A percentile compares a stretch with the other conserved stretches of the same genome.
phyloP scores from a whole-genome alignment of 2,329 filamentous ascomycete species.

The Penicillium sp. region DNA sequence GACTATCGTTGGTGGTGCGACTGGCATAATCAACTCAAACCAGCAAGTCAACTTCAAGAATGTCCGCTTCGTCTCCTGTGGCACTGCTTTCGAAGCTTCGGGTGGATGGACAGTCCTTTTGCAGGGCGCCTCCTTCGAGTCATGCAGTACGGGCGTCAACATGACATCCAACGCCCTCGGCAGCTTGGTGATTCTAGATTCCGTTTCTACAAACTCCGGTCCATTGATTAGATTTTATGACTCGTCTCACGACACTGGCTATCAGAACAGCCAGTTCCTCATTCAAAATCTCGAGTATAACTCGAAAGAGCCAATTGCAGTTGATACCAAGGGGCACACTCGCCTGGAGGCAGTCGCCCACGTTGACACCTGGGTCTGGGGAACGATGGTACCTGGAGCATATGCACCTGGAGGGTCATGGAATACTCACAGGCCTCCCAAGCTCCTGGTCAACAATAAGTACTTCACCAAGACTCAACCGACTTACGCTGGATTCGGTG shows the following conservation, averaged over 20 bases:
- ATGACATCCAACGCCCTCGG: conserved; percentile 30
- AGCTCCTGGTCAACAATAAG: conserved; percentile 36
- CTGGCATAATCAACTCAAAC: conserved; percentile 33
- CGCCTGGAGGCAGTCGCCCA: conserved; percentile 17
- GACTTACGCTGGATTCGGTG: conserved; percentile 48
- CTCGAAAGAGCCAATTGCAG: conserved; percentile 28
- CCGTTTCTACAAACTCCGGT: conserved; percentile 25
- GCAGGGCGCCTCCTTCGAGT: conserved; percentile 30
- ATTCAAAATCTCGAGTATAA: conserved; percentile 30
- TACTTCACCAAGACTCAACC: conserved; percentile 47
- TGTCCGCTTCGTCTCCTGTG: conserved; percentile 62
- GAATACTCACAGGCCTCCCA: conserved; percentile 32
- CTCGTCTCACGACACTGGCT: conserved; percentile 31
- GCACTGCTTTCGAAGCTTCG: conserved; percentile 48
- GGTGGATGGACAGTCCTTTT: conserved; percentile 33
- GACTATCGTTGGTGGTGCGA: conserved; percentile 29
- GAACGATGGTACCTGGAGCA: conserved; percentile 31
- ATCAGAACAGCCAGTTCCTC: conserved; percentile 31
- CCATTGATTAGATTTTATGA: conserved; percentile 28
- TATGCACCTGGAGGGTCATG: conserved; percentile 35
- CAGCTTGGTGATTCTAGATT: conserved; percentile 33
- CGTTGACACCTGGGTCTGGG: conserved; percentile 37
- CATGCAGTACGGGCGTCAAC: conserved; percentile 30
- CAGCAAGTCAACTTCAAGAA: conserved; percentile 47
- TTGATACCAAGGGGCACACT: conserved; percentile 28